A percentile compares a stretch with the other conserved stretches of the same genome.
These are phyloP conservation scores for Penicillium egyptiacum DNA, from an alignment of 495 filamentous ascomycete genomes.

Conservation along the genomic window DNA sequence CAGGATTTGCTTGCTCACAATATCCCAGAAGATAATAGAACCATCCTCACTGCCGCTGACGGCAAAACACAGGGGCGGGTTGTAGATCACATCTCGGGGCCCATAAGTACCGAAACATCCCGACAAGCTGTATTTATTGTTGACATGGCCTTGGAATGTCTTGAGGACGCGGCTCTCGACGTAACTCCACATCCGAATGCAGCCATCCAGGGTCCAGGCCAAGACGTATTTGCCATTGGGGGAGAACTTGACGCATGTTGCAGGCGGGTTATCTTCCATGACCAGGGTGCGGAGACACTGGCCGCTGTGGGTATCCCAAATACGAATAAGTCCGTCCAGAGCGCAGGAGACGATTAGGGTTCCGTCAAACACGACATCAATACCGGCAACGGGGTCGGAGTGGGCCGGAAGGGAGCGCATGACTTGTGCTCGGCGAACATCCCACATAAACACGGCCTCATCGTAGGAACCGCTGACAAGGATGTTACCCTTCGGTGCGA, in stretches of 20 bases:
- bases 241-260: conserved; percentile 86
- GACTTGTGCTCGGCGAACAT: conserved; percentile 75
- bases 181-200: conserved; percentile 92
- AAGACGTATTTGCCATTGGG: conserved; percentile 92
- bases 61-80: conserved; percentile 51
- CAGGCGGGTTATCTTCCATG: conserved; percentile 92
- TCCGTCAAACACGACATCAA: conserved; percentile 89
- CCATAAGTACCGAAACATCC: conserved; percentile 75
- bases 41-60: conserved; percentile 88
- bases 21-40: conserved; percentile 84
- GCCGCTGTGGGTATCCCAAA: conserved; percentile 95
- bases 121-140: conserved; percentile 76
- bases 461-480: conserved; percentile 93
- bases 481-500: conserved; percentile 95
- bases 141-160: conserved; percentile 93
- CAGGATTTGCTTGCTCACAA: conserved; percentile 75
- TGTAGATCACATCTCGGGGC: conserved; percentile 38
- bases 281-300: conserved; percentile 94
- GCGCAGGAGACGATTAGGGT: conserved; percentile 88
- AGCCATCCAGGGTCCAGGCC: conserved; percentile 87
- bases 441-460: conserved; percentile 96
- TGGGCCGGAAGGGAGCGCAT: conserved; percentile 94
- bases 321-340: conserved; percentile 82
- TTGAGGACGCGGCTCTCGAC: conserved; percentile 85
- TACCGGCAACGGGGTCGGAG: conserved; percentile 88